A percentile compares a stretch with the other conserved stretches of the same genome.
Conservation (phyloP, 208 protist genomes). For the Strigomonas oncopelti region DNA sequence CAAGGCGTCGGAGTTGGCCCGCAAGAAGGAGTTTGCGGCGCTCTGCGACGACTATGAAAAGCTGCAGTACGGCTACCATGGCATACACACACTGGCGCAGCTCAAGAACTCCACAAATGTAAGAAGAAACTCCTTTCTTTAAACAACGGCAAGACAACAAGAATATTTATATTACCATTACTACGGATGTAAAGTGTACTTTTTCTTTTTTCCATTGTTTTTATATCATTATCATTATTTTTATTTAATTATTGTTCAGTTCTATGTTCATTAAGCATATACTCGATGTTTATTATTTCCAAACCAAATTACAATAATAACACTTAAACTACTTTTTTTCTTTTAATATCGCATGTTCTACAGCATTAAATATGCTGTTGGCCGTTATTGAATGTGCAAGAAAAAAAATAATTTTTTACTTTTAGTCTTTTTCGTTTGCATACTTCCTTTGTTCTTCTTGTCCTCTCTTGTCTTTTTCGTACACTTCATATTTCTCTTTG, state of each 20-base stretch:
- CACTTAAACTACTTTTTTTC: too few relatives aligned
- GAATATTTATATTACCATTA: too few relatives aligned
- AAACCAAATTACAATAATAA: too few relatives aligned
- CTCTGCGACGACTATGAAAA: constrained; percentile 29
- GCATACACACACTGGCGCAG: constrained; percentile 2
- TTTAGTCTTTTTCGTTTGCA: constrained; percentile 1
- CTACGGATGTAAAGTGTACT: not conserved
- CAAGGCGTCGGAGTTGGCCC: not conserved
- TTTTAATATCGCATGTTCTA: too few relatives aligned
- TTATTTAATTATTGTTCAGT: not conserved
- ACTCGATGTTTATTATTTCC: too few relatives aligned
- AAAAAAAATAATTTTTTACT: too few relatives aligned
- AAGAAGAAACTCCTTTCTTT: not conserved
- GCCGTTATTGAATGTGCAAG: too few relatives aligned
- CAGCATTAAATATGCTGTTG: too few relatives aligned
- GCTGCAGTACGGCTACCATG: constrained; percentile 2
- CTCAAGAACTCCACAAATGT: constrained; percentile 4
- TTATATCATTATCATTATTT: not conserved
- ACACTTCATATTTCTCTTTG: not conserved
- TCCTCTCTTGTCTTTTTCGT: constrained; percentile 7
- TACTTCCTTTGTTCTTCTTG: not conserved
- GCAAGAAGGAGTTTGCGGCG: constrained; percentile 17
- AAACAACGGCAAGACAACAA: too few relatives aligned
- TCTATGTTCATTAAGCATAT: too few relatives aligned
- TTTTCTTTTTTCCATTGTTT: not conserved